phyloP scores from a whole-genome alignment of 345 rosid species.

The Psidium friedrichsthalianum region DNA sequence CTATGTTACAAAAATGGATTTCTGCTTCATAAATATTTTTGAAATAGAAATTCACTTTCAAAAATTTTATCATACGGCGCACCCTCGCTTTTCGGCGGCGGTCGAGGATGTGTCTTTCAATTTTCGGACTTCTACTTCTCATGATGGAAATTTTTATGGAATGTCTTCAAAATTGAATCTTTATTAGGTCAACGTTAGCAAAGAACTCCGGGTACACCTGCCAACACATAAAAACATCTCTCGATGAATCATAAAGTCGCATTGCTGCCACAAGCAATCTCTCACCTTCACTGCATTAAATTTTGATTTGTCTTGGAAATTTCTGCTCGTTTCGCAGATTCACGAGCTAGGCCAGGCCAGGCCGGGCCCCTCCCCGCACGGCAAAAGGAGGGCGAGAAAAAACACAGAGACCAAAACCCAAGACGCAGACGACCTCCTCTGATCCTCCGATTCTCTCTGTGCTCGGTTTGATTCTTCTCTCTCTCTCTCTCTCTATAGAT shows the following conservation, averaged over 20 bases:
- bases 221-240: neutral
- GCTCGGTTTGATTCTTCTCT: neutral
- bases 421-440: neutral
- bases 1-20: no score
- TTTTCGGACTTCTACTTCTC: neutral
- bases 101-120: neutral
- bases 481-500: neutral
- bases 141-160: neutral
- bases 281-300: neutral
- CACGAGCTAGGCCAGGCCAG: neutral
- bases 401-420: neutral
- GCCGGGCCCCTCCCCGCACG: neutral
- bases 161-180: neutral
- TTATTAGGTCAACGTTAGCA: neutral
- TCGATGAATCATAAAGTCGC: neutral
- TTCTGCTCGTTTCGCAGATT: neutral
- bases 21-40: no score
- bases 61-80: no score
- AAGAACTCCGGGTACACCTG: neutral
- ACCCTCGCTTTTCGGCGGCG: no score
- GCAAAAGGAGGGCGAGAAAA: neutral
- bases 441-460: neutral
- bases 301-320: neutral
- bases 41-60: no score
- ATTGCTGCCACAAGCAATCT: neutral